These are phyloP conservation scores for Adiantum capillusveneris DNA, from an alignment of 75 land plant genomes.

Conservation along the genomic window DNA sequence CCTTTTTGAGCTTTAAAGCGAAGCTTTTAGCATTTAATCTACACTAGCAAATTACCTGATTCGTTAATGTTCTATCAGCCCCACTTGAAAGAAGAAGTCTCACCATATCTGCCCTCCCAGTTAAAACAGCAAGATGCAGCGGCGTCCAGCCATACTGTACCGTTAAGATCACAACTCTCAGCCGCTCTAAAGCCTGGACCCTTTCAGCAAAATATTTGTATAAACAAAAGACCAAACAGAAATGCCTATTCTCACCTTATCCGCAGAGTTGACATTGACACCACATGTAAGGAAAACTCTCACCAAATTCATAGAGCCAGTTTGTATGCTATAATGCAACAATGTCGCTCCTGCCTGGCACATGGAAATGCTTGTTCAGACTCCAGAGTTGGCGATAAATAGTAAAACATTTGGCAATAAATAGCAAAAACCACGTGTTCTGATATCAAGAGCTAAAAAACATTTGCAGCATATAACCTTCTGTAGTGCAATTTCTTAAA, in stretches of 20 bases:
- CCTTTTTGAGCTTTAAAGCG: neutral
- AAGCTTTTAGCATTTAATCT: too few species aligned
- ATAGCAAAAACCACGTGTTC: too few species aligned
- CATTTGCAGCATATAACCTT: too few species aligned
- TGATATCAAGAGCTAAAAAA: too few species aligned
- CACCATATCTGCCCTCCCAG: slow-evolving; percentile 61
- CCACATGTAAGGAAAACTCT: slow-evolving; percentile 54
- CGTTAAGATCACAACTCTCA: slow-evolving; percentile 4
- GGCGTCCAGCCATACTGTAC: slow-evolving; percentile 91
- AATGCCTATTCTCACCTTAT: slow-evolving; percentile 69
- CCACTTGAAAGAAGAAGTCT: slow-evolving; percentile 70
- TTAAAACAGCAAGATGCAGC: slow-evolving; percentile 81
- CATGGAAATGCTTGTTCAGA: too few species aligned
- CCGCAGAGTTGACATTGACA: slow-evolving; percentile 66
- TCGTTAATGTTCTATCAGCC: slow-evolving; percentile 55
- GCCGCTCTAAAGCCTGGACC: neutral
- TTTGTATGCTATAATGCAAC: slow-evolving; percentile 75
- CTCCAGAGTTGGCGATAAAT: too few species aligned
- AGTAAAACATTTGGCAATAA: too few species aligned
- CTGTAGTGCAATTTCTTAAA: too few species aligned
- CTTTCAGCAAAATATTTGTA: neutral
- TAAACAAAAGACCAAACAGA: slow-evolving; percentile 8
- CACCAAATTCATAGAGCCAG: slow-evolving; percentile 48
- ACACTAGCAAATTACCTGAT: slow-evolving; percentile 30
- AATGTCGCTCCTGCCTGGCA: slow-evolving; percentile 87